Evolutionary conservation across 352 stramenopile species (phyloP), one percentile per base, ranked within the genome.

Genomic region (Globisporangium recalcitrans): DNA sequence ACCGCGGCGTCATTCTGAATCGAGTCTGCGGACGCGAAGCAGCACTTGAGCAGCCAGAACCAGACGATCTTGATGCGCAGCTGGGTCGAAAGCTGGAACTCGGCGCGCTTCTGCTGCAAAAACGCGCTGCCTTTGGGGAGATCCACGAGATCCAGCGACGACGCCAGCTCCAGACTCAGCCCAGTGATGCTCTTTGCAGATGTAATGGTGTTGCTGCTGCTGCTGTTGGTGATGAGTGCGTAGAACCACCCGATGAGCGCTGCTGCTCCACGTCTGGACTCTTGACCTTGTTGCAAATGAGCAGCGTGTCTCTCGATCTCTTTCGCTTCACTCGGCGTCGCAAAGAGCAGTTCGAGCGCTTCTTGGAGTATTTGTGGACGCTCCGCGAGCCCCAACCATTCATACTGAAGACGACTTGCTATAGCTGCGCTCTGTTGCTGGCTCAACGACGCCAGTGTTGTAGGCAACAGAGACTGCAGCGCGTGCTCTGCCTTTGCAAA

Each of bases 171-270:
- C 22, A 34, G 57, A 5, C 76, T 52, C 8, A 78, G 27, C 26
- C 29, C 29, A 1, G 56, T 52, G 21, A 83, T 70, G 6, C 59
- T 57, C 22, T 65, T 62, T 26, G 54, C 62, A 7, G 66, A 52
- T 13, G 8, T 32, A 38, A 22, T 47, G 32, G 58, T 32, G 19
- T 3, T 40, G 4, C 4, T 40, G 27, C 55, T 2, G 40, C 21
- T 14, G 16, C 46, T 54, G 27, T 31, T 31, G 38, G 38, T 46
- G 0, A 36, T 52, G 56, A 74, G 71, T 1, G 72, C 72, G 31
- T 87, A 75, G 61, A 80, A 81, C 80, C 80, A 89, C 11, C 67
- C 67, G 3, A 87, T 58, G 19, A 89, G 71, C 5, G 40, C 48
- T 3, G 47, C 40, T 16, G 74, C 74, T 14, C 65, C 38, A 4